Conservation (phyloP, 805 yeast species). For the Scheffersomyces spartinae region DNA sequence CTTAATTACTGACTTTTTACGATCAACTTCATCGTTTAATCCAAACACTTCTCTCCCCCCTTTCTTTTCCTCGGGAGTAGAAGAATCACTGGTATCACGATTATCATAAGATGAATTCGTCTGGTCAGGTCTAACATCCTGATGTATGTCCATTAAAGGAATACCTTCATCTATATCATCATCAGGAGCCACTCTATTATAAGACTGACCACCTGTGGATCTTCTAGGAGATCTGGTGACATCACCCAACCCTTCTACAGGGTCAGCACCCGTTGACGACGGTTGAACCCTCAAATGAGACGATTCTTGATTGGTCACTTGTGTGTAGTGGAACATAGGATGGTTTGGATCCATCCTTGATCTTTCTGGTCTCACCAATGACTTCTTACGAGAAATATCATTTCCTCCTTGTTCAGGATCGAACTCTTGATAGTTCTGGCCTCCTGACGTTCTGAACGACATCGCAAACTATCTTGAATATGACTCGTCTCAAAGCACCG, state of each 20-base stretch:
- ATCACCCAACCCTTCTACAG: too few relatives aligned
- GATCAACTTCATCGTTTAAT: conserved; percentile 44
- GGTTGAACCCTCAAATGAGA: conserved; percentile 55
- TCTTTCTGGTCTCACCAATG: conserved; percentile 81
- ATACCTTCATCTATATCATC: conserved; percentile 25
- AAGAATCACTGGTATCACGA: too few relatives aligned
- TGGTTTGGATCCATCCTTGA: conserved; percentile 52
- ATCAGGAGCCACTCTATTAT: conserved; percentile 3
- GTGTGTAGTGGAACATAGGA: conserved; percentile 70
- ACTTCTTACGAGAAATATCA: conserved; percentile 39
- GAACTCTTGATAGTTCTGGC: conserved; percentile 30
- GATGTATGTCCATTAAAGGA: conserved; percentile 29
- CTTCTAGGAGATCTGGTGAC: conserved; percentile 1
- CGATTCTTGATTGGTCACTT: conserved; percentile 55
- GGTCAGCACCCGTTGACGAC: conserved; percentile 64
- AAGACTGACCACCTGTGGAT: too few relatives aligned
- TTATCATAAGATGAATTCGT: too few relatives aligned
- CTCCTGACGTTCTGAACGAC: too few relatives aligned
- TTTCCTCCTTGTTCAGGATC: conserved; percentile 32
- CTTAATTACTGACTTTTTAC: conserved; percentile 2
- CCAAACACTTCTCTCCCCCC: conserved; percentile 46
- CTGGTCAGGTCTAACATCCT: conserved; percentile 4
- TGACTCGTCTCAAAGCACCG: too few relatives aligned
- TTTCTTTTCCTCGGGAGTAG: too few relatives aligned
- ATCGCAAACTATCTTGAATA: too few relatives aligned